Percentiles rank a stretch among this genome's conserved stretches.
Conservation (phyloP, 2,329 filamentous ascomycete genomes). For the Cytospora paraplurivora region DNA sequence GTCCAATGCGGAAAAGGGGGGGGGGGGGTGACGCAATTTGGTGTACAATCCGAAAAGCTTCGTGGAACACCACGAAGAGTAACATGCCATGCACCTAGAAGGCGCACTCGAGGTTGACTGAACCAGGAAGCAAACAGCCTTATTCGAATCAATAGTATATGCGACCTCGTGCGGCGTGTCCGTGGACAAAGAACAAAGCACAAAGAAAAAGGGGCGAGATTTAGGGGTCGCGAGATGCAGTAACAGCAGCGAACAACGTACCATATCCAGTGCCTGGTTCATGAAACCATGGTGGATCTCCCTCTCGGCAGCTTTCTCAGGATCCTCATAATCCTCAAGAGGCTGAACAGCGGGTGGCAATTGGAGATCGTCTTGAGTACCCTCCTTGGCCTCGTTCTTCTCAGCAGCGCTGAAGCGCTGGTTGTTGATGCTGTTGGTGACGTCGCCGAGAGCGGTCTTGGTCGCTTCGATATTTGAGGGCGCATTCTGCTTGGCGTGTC, state of each 20-base stretch:
- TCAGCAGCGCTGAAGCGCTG: constrained; percentile 9
- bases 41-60: constrained; percentile 33
- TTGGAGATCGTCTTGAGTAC: constrained; percentile 23
- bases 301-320: constrained; percentile 38
- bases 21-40: background rate
- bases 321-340: constrained; percentile 36
- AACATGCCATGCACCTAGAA: constrained; percentile 10
- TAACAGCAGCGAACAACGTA: constrained; percentile 43
- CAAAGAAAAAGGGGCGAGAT: constrained; percentile 12
- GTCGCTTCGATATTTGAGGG: background rate
- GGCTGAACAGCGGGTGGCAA: constrained; percentile 19
- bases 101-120: background rate
- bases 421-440: constrained; percentile 13
- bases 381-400: constrained; percentile 21
- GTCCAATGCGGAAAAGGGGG: background rate
- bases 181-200: constrained; percentile 3
- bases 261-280: constrained; percentile 84
- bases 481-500: constrained; percentile 12
- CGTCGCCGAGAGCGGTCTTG: constrained; percentile 12
- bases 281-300: constrained; percentile 66
- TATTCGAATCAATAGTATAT: background rate
- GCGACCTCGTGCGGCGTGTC: background rate
- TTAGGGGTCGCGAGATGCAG: background rate
- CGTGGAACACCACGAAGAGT: constrained; percentile 19
- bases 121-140: background rate